Evolutionary conservation across 106 monocot species (phyloP).

Genomic region (Platanthera zijinensis): DNA sequence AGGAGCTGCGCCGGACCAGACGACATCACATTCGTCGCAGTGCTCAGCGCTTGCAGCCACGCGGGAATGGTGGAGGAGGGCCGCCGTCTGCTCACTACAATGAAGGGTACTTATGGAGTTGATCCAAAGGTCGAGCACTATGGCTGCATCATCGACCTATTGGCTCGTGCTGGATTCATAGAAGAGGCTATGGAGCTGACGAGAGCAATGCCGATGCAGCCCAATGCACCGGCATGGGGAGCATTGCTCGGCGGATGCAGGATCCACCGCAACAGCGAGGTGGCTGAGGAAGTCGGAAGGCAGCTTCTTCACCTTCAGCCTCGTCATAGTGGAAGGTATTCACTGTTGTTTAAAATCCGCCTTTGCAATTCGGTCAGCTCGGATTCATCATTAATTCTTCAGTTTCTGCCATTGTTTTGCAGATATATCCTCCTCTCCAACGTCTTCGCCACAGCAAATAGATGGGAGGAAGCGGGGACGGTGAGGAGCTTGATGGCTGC

Average conservation of each 20-base stretch:
- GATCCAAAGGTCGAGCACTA: constrained; percentile 40
- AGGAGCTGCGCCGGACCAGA: constrained; percentile 28
- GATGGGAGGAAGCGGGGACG: constrained; percentile 37
- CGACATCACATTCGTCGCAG: constrained; percentile 36
- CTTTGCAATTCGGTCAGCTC: background rate
- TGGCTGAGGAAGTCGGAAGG: constrained; percentile 32
- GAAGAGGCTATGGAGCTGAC: constrained; percentile 35
- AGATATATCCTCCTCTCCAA: constrained; percentile 56
- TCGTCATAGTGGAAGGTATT: constrained; percentile 51
- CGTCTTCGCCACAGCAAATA: constrained; percentile 35
- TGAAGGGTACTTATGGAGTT: constrained; percentile 24
- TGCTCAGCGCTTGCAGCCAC: constrained; percentile 56
- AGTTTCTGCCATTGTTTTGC: constrained; percentile 3
- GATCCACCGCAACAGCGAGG: constrained; percentile 33
- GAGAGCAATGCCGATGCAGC: constrained; percentile 46
- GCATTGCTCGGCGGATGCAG: constrained; percentile 50
- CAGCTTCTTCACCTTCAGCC: constrained; percentile 46
- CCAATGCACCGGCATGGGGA: constrained; percentile 45
- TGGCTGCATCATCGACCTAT: constrained; percentile 52
- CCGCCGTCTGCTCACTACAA: constrained; percentile 24
- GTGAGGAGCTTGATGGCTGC: constrained; percentile 35
- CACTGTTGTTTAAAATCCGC: background rate
- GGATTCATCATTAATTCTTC: background rate
- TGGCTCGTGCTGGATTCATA: constrained; percentile 39
- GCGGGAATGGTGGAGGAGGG: constrained; percentile 42